Evolutionary conservation across 192 early-diverging fungal genomes (phyloP), one percentile per base, ranked within the genome.

Genomic region (Coemansia sp.): DNA sequence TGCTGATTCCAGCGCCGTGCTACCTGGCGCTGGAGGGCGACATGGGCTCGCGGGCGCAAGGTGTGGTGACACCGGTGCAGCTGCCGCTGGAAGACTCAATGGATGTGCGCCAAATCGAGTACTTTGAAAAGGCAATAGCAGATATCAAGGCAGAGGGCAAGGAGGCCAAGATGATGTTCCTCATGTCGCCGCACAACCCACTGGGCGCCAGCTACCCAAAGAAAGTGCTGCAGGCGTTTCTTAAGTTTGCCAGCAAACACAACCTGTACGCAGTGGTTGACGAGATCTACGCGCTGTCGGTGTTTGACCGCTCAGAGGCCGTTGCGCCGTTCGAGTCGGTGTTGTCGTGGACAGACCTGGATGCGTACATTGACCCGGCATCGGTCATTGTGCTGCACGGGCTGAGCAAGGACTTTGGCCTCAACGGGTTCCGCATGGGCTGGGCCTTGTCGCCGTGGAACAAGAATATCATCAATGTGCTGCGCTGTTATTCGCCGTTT

Each of bases 401-500:
- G 17, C 68, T 95, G 60, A 90, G 88, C 64, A 95, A 95, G 75
- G 93, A 92, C 72, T 94, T 95, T 83, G 81, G 85, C 17, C 69
- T 90, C 35, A 90, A 89, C 65, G 92, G 92, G 4, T 79, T 89
- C 64, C 87, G 92, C 41, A 73, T 87, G 51, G 91, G 86, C 21
- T 86, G 83, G 54, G 48, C 86, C 16, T 61, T 91, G 14, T 88
- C 82, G 19, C 88, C 87, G 1, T 87, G 81, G 80, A 88, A 91
- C 72, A 64, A 69, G 38, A 64, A 79, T 6, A 35, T 82, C n/a
- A n/a, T 69, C 17, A 35, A n/a, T 4, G 62, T 51, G 2, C 26
- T 82, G 6, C 41, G 38, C 17, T 51, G 51, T 19, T 68, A 88
- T 48, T 62, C 84, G 68, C 66, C 78, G 4, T 91, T 92, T 69